Evolutionary conservation across 768 basidiomycete species (phyloP), one percentile per base, ranked within the genome.

Genomic region (Galerina sulciceps): DNA sequence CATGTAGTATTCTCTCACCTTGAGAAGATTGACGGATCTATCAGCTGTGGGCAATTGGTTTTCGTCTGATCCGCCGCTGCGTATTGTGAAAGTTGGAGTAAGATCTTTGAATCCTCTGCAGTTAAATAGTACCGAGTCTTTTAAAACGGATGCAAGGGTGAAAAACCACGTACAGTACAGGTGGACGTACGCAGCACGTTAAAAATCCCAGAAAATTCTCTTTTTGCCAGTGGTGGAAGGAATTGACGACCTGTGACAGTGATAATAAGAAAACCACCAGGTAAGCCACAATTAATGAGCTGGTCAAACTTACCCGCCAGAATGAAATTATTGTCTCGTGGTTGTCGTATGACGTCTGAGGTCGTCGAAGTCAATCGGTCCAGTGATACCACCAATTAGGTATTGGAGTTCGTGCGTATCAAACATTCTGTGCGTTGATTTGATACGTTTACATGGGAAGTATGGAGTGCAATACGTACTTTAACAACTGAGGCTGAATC

Each of bases 381-480:
- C 79, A 59, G 96, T 90, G 31, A 91, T 90, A 6, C 93, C 94
- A 0, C 96, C 96, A 5, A 99, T 80, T 1, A 99, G 78, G 47
- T 96, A 89, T 69, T 94, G 94, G 3, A 98, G 79, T 72, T 99
- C 97, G 69, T 93, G 90, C 37, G n/a, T n/a, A n/a, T n/a, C n/a
- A n/a, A n/a, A n/a, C 23, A 46, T 22, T 36, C 35, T 17, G n/a
- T 6, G 22, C 11, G 53, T 35, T 42, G 14, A 26, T 36, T 46
- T 15, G 26, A 11, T 20, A 23, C 1, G 50, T 10, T 36, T 26
- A 18, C 36, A 13, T 20, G 41, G 18, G 11, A 14, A 44, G 10
- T 55, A 43, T 8, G n/a, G n/a, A n/a, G n/a, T 40, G 31, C 22
- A 40, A 52, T 26, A 67, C 76, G 23, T 23, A 89, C 85, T 88